Evolutionary conservation across 495 filamentous ascomycete species (phyloP), one percentile per base, ranked within the genome.

Genomic region (Endocarpon pusillum): DNA sequence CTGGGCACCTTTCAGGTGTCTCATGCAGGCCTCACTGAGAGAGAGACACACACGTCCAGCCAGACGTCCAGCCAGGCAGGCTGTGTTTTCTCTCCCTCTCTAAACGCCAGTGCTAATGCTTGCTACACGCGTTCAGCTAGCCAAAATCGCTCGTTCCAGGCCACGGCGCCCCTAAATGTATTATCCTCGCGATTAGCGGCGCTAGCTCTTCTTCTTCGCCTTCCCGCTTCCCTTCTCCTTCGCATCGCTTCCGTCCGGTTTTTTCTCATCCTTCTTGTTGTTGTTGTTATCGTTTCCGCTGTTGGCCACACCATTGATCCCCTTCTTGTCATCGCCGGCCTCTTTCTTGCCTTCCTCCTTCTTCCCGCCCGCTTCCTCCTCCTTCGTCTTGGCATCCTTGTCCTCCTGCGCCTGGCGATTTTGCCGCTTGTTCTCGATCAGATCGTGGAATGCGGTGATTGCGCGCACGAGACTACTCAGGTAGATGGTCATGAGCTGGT

Each of bases 371-470:
- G 57, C 54, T 26, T 51, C 51, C 39, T 63, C 56, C 41, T 82
- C 78, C 32, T 79, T 74, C 55, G 79, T 76, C 67, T 78, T 79
- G 35, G 69, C 71, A 43, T 94, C 84, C 56, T 80, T 84, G 53
- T 97, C 89, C 50, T 94, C 89, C 56, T 91, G 83, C 52, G 87
- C 81, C 59, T 94, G 87, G 46, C 86, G 63, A 61, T 97, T 97
- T 63, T 96, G 89, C 40, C 96, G 93, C 75, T 97, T 97, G 61
- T 97, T 97, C 66, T 97, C 89, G 46, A 97, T 97, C 42, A 97
- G 61, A 56, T 97, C 89, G 54, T 97, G 89, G 74, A 96, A 97
- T 10, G 89, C 91, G 5, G 89, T 96, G 47, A 97, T 96, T 20
- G 91, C 91, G 25, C 89, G 73, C 59, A 97, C 94, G 61, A 97